These are phyloP conservation scores for Boletellus ananas DNA, from an alignment of 768 basidiomycete species.

Conservation along the genomic window DNA sequence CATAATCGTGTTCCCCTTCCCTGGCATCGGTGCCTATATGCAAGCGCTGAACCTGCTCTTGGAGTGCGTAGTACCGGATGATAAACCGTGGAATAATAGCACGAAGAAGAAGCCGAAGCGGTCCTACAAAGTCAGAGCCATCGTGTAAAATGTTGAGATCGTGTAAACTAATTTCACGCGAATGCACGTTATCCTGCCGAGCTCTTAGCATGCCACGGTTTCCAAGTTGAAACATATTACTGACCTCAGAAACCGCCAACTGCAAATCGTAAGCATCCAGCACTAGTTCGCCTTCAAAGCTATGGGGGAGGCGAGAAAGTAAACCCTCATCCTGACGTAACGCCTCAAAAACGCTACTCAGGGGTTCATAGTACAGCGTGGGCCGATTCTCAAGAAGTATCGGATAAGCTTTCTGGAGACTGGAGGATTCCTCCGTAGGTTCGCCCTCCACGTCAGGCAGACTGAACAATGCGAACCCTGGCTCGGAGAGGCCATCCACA, in stretches of 20 bases:
- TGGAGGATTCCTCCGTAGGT: slow-evolving; percentile 12
- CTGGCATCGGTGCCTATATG: slow-evolving; percentile 21
- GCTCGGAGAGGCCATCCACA: slow-evolving; percentile 37
- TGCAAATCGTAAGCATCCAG: slow-evolving; percentile 71
- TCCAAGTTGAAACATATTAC: neutral
- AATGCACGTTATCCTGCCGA: slow-evolving; percentile 62
- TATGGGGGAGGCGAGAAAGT: slow-evolving; percentile 42
- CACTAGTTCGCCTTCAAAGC: slow-evolving; percentile 58
- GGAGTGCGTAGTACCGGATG: slow-evolving; percentile 58
- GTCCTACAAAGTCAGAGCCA: slow-evolving; percentile 56
- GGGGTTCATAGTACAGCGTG: slow-evolving; percentile 73
- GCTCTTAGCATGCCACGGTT: slow-evolving; percentile 2
- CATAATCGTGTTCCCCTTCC: slow-evolving; percentile 20
- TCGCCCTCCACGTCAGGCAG: slow-evolving; percentile 36
- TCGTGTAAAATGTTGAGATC: slow-evolving; percentile 71
- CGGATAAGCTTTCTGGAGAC: slow-evolving; percentile 21
- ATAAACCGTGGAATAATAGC: slow-evolving; percentile 57
- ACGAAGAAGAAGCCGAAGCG: slow-evolving; percentile 56
- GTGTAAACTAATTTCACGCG: slow-evolving; percentile 66
- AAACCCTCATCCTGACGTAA: slow-evolving; percentile 57
- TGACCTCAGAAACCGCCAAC: slow-evolving; percentile 62
- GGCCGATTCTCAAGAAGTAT: slow-evolving; percentile 61
- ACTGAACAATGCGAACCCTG: slow-evolving; percentile 55
- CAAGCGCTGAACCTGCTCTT: slow-evolving; percentile 50
- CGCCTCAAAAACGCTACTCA: slow-evolving; percentile 67